Evolutionary conservation across 495 filamentous ascomycete species (phyloP).

Genomic region (Penicillium maclennaniae): DNA sequence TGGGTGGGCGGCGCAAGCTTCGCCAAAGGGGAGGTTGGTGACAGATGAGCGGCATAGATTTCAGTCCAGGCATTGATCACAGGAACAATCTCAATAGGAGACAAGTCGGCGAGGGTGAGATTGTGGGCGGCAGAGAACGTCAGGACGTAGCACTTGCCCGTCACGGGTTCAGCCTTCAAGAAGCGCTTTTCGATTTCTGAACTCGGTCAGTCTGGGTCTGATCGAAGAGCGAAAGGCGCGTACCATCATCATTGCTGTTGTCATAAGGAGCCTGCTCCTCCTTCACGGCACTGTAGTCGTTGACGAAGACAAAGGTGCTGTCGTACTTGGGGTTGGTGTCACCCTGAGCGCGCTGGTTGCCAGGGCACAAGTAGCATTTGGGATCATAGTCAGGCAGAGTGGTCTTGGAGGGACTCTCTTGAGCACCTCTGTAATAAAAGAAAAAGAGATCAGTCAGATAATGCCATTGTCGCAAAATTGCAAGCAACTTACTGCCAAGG

Average conservation of each 20-base stretch:
- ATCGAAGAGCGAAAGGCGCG: not conserved
- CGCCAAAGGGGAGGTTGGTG: conserved; percentile 64
- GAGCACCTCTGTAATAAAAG: conserved; percentile 65
- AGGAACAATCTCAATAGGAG: conserved; percentile 63
- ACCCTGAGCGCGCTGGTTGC: conserved; percentile 88
- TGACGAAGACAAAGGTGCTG: conserved; percentile 89
- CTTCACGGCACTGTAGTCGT: conserved; percentile 96
- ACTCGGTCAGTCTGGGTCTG: conserved; percentile 2
- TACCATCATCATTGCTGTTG: conserved; percentile 50
- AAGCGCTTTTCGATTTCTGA: conserved; percentile 71
- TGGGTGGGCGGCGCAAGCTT: conserved; percentile 42
- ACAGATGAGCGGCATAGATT: conserved; percentile 78
- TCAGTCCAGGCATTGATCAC: conserved; percentile 83
- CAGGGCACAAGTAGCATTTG: conserved; percentile 92
- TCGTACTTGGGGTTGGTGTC: conserved; percentile 84
- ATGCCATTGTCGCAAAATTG: not conserved
- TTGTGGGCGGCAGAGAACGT: conserved; percentile 90
- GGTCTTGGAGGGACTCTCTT: conserved; percentile 76
- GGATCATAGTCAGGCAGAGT: conserved; percentile 78
- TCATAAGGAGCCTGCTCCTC: conserved; percentile 77
- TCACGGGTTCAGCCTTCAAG: conserved; percentile 79
- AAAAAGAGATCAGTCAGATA: conserved; percentile 1
- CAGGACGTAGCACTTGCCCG: conserved; percentile 95
- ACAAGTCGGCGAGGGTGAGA: conserved; percentile 84
- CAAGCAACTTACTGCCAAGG: conserved; percentile 85